These are phyloP conservation scores for Aureobasidium lini DNA, from an alignment of 2,329 filamentous ascomycete species.

Conservation along the genomic window DNA sequence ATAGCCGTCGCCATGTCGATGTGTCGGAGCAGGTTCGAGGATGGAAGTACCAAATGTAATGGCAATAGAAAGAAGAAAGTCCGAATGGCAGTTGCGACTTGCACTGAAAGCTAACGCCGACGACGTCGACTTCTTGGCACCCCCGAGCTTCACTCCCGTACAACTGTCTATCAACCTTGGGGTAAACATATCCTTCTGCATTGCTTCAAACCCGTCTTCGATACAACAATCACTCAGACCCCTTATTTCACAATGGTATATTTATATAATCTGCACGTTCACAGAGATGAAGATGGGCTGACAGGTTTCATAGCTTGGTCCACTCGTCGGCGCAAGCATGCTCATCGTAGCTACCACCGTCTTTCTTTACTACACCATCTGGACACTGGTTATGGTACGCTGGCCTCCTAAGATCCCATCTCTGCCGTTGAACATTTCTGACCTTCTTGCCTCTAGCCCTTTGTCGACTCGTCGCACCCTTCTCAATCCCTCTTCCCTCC, in stretches of 20 bases:
- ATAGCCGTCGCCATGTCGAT: conserved; percentile 14
- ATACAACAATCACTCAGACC: not conserved
- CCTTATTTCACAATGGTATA: conserved; percentile 14
- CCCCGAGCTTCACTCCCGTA: conserved; percentile 1
- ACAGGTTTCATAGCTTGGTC: conserved; percentile 65
- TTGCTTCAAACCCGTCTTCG: not conserved
- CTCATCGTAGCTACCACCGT: conserved; percentile 64
- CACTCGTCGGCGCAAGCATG: conserved; percentile 70
- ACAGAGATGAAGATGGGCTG: not conserved
- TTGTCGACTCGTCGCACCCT: conserved; percentile 89
- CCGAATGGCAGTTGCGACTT: not conserved
- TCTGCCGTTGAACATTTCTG: not conserved
- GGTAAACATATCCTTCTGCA: no score
- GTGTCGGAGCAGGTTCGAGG: not conserved
- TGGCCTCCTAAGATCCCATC: not conserved
- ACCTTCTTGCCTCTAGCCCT: conserved; percentile 57
- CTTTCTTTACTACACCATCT: conserved; percentile 91
- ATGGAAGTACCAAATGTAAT: not conserved
- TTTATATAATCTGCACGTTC: no score
- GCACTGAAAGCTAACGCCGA: not conserved
- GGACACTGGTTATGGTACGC: conserved; percentile 91
- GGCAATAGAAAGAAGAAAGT: not conserved
- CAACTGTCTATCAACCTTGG: not conserved
- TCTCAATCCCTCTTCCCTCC: conserved; percentile 94
- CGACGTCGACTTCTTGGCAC: not conserved